Base-by-base conservation (phyloP, 257 asterid genomes). In the Dorcoceras hygrometricum region DNA sequence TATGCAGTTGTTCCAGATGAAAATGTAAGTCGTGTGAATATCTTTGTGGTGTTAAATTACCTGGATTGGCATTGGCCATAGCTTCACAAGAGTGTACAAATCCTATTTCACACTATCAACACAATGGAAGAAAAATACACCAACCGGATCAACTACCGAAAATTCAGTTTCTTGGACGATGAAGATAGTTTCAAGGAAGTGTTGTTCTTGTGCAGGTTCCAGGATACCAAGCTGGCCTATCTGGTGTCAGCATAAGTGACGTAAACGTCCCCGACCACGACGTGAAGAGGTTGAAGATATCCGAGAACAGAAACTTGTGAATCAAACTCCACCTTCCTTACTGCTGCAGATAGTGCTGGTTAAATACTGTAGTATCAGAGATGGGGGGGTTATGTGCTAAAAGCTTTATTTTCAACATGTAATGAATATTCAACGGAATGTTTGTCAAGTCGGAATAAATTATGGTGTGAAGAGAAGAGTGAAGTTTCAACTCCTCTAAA, bases 1-100 rank as follows among this genome's bases (percentile, higher is more conserved):
- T 90, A 93, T 63, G 97, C 97, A 28, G 87, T 93, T 60, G 99
- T 93, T 56, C 99, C 99, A n/a, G 82, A 76, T 69, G 95, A 93
- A 67, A 85, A 83, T 23, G 99, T 87, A 82, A 71, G 98, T 16
- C 8, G 4, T 20, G 5, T 46, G 20, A 46, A 46, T 46, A 16
- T 46, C 19, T 46, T 14, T 46, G 1, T 46, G 53, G 20, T 16
- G 19, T 69, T 46, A 12, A 7, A 20, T n/a, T 48, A 6, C 39
- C 39, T 55, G 39, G 5, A 58, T 32, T 22, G 34, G 14, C 19
- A 11, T 23, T 36, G 53, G 53, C 1, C 53, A 46, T 46, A 4
- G 27, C 5, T 3, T 62, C 5, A 1, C 1, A 12, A 3, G 16
- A 14, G 53, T 46, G 53, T 46, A 16, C 20, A 46, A 46, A 46